Base-by-base conservation (phyloP, 495 filamentous ascomycete species). In the Trichocladium uniseriatum region DNA sequence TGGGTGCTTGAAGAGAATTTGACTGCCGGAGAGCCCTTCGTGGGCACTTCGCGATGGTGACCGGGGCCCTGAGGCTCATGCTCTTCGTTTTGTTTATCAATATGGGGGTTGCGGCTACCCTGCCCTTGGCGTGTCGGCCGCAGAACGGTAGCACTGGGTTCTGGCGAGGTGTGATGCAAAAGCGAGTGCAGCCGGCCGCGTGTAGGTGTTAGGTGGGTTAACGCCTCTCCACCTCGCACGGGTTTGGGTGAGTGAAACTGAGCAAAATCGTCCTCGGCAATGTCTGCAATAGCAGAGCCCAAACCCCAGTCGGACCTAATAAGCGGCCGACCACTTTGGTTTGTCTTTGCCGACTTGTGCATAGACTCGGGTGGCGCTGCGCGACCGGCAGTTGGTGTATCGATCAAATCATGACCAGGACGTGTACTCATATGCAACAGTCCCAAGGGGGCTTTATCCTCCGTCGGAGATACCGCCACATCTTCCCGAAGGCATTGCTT, bases 401-500 rank as follows among this genome's bases (percentile, higher is more conserved):
- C 19, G 2, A 20, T 4, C 4, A 15, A 1, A 28, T 7, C 6
- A 6, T 39, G 13, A 15, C 1, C 14, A 8, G 45, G 22, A 15
- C 21, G 13, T 11, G 38, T 7, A 35, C 19, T 41, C 13, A 34
- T 15, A 40, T 32, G 21, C 13, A 16, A 38, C 44, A 24, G 44
- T 42, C 39, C 16, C 21, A 36, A 6, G 1, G 20, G 20, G 15
- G 39, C 21, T 14, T 43, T 37, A 35, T 38, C 48, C 22, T 43
- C 38, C n/a, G 3, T 29, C 6, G 36, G 37, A 35, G 28, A 29
- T 9, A 10, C 16, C 7, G 34, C 27, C 5, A 38, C 28, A 27
- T 53, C 32, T 19, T 37, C 44, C 14, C 38, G 41, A 3, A 43
- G 29, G 6, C 55, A 58, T 9, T 58, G 64, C 52, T 80, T 84